Evolutionary conservation across 1,284 basidiomycete species (phyloP), one percentile per base, ranked within the genome.

Genomic region (Amylostereum chailletii): DNA sequence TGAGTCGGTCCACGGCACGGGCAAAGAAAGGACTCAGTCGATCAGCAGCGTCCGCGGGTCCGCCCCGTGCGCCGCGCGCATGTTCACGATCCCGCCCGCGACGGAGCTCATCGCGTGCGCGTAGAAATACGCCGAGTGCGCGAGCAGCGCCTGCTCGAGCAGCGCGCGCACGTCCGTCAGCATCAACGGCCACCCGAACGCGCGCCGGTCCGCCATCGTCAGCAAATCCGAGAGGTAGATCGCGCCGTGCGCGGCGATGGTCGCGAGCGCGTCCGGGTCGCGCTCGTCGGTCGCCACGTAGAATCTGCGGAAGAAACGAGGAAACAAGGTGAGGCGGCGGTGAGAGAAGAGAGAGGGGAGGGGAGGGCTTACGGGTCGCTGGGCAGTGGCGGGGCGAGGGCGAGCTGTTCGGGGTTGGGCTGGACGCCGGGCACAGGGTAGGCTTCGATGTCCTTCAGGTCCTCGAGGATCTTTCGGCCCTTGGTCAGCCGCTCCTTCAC

Each of bases 211-310:
- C 36, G 66, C 64, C 11, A 61, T 57, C 5, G 63, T 65, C 11
- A 74, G 51, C 3, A 74, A 58, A 51, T 71, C 69, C 29, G 47
- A 47, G 45, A 73, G 61, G 50, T 73, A 56, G 26, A 72, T 34
- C 3, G 62, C 68, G 8, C 68, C 67, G 42, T 64, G 55, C 11
- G 62, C 54, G 19, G 59, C 58, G 49, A 68, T 62, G 55, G 66
- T 64, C 3, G 50, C 47, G 30, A 72, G 45, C 30, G 62, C 63
- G 6, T 62, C 58, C 4, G 61, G 50, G 51, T 63, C 60, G 19
- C 59, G 59, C 49, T 74, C 71, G 49, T 73, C 71, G 3, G 71
- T 74, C 2, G 72, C 69, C 32, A 71, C 52, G 55, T 67, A 73
- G 58, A 73, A 71, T n/a, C 70, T 73, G 36, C 27, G 41, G n/a